Evolutionary conservation across 768 basidiomycete genomes (phyloP).

Genomic region (Paxillus rubicundulus): DNA sequence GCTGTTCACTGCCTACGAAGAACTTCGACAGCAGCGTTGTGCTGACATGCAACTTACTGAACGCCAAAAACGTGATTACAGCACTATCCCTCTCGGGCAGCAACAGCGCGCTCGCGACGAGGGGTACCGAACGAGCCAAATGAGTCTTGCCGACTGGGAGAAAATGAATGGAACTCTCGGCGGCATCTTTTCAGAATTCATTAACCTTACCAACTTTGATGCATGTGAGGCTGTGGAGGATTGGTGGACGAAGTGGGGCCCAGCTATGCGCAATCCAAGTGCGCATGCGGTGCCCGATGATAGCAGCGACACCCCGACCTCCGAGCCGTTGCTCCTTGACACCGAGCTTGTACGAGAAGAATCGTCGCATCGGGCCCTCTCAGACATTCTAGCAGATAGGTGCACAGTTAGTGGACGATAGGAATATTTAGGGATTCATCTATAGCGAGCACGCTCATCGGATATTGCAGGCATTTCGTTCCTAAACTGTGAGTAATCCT

Average conservation of each 20-base stretch:
- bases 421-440: not conserved
- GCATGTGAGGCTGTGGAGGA: constrained; percentile 54
- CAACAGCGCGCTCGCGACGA: constrained; percentile 45
- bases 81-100: constrained; percentile 42
- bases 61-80: constrained; percentile 40
- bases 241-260: constrained; percentile 61
- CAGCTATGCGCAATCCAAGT: constrained; percentile 2
- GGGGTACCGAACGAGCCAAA: constrained; percentile 20
- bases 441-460: not conserved
- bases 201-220: constrained; percentile 48
- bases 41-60: constrained; percentile 40
- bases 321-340: constrained; percentile 8
- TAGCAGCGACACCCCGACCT: not conserved
- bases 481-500: no score
- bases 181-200: constrained; percentile 47
- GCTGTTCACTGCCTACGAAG: constrained; percentile 54
- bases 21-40: constrained; percentile 51
- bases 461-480: no score
- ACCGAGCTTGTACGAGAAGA: constrained; percentile 12
- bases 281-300: not conserved
- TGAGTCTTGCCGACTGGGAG: constrained; percentile 38
- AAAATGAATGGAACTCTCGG: constrained; percentile 35
- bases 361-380: constrained; percentile 5
- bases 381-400: constrained; percentile 5
- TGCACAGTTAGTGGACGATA: constrained; percentile 5